Conservation (phyloP, 345 rosid genomes). For the Reutealis trisperma region DNA sequence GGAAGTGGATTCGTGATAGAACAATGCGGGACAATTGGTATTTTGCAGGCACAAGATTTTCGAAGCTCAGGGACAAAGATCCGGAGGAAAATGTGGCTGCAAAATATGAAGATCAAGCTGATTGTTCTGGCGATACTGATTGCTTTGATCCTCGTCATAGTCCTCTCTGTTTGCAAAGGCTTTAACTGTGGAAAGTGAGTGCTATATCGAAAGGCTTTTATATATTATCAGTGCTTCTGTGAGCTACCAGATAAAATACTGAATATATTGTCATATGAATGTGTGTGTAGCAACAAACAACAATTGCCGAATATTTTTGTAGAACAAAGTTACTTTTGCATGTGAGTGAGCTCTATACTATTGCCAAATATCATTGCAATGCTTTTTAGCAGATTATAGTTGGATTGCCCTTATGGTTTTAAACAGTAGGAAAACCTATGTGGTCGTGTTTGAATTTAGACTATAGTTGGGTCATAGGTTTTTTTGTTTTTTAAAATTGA, state of each 20-base stretch:
- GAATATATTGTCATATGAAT: conserved; percentile 20
- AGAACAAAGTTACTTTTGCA: conserved; percentile 11
- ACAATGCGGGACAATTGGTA: not conserved
- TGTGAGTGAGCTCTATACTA: conserved; percentile 20
- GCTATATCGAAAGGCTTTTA: not conserved
- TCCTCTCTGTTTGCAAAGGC: conserved; percentile 46
- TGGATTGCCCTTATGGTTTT: not conserved
- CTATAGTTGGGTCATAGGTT: no score
- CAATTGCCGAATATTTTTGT: conserved; percentile 23
- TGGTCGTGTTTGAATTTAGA: no score
- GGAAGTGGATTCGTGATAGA: not conserved
- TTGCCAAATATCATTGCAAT: conserved; percentile 12
- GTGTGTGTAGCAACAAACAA: conserved; percentile 29
- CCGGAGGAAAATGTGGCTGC: conserved; percentile 51
- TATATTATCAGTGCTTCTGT: conserved; percentile 14
- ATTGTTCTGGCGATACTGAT: conserved; percentile 45
- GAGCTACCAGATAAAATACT: conserved; percentile 17
- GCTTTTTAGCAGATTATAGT: not conserved
- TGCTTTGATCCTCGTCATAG: conserved; percentile 46
- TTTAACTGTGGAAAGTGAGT: conserved; percentile 43
- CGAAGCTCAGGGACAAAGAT: conserved; percentile 38
- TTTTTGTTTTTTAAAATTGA: no score
- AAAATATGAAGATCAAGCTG: conserved; percentile 49
- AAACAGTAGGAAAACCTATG: no score
- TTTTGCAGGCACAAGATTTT: conserved; percentile 44